These are phyloP conservation scores for Knoxdaviesia capensis DNA, from an alignment of 2,329 filamentous ascomycete species.

Conservation along the genomic window DNA sequence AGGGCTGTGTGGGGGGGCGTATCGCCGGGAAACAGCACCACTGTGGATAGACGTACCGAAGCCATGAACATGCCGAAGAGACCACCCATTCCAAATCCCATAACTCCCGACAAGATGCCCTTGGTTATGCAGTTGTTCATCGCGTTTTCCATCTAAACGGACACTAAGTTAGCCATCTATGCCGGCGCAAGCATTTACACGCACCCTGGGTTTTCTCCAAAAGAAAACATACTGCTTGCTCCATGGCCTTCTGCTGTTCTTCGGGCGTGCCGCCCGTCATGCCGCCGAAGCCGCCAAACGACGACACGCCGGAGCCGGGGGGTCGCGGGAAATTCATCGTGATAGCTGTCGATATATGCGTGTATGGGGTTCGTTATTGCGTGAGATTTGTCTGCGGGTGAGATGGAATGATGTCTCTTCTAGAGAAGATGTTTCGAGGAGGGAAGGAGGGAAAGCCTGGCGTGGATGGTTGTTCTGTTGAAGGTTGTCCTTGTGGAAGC, in stretches of 20 bases:
- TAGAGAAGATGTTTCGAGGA: no score
- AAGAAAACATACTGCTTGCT: constrained; percentile 4
- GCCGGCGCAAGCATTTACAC: not conserved
- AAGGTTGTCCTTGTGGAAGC: no score
- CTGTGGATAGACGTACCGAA: constrained; percentile 39
- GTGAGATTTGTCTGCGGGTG: no score
- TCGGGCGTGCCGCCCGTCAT: constrained; percentile 2
- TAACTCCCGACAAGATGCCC: constrained; percentile 71
- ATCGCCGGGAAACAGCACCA: not conserved
- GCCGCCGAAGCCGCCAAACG: not conserved
- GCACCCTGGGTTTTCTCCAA: no score
- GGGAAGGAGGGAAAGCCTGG: no score
- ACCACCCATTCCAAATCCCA: constrained; percentile 86
- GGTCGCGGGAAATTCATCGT: constrained; percentile 2
- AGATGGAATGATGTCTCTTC: no score
- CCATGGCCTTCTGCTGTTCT: constrained; percentile 7
- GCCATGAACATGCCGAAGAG: constrained; percentile 97
- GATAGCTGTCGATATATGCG: constrained; percentile 1
- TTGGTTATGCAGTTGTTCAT: constrained; percentile 93
- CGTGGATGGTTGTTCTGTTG: no score
- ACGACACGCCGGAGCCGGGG: no score
- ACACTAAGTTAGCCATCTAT: not conserved
- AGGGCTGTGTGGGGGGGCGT: not conserved
- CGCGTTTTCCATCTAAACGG: constrained; percentile 49
- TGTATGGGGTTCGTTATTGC: not conserved